A percentile compares a stretch with the other conserved stretches of the same genome.
phyloP scores from a whole-genome alignment of 2,329 filamentous ascomycete species.

The Cadophora sp. region DNA sequence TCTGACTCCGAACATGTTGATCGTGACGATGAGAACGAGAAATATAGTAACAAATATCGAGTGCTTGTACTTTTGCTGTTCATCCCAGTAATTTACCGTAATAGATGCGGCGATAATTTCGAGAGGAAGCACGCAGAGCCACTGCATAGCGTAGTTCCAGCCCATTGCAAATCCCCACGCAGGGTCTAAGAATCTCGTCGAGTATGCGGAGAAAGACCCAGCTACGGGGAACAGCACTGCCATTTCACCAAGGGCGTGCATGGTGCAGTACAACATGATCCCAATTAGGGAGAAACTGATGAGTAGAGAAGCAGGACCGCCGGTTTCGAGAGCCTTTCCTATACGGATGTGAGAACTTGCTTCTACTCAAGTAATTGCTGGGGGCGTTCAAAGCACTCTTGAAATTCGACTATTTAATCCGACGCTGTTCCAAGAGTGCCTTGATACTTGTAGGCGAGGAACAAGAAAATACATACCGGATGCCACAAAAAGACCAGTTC shows the following conservation, averaged over 20 bases:
- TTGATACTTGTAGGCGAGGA: neutral
- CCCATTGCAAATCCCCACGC: constrained; percentile 97
- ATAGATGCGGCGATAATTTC: constrained; percentile 89
- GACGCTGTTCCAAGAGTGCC: no score
- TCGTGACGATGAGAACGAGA: constrained; percentile 73
- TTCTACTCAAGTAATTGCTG: neutral
- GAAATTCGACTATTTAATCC: neutral
- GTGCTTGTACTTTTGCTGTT: constrained; percentile 58
- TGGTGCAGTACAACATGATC: constrained; percentile 88
- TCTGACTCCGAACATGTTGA: constrained; percentile 89
- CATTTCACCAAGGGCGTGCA: constrained; percentile 90
- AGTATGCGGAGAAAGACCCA: constrained; percentile 91
- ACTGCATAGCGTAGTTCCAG: constrained; percentile 87
- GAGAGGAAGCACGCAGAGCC: constrained; percentile 82
- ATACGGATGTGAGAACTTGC: neutral
- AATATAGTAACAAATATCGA: constrained; percentile 86
- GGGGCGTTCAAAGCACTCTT: neutral
- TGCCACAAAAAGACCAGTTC: constrained; percentile 86
- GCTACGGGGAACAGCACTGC: constrained; percentile 90
- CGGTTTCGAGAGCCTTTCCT: constrained; percentile 65
- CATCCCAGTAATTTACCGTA: constrained; percentile 82
- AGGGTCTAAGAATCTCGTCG: constrained; percentile 89
- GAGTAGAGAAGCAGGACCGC: constrained; percentile 79
- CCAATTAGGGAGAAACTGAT: constrained; percentile 83
- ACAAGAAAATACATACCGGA: constrained; percentile 53